These are phyloP conservation scores for Plasmodium sp. DNA, from an alignment of 169 alveolate species.

Conservation along the genomic window DNA sequence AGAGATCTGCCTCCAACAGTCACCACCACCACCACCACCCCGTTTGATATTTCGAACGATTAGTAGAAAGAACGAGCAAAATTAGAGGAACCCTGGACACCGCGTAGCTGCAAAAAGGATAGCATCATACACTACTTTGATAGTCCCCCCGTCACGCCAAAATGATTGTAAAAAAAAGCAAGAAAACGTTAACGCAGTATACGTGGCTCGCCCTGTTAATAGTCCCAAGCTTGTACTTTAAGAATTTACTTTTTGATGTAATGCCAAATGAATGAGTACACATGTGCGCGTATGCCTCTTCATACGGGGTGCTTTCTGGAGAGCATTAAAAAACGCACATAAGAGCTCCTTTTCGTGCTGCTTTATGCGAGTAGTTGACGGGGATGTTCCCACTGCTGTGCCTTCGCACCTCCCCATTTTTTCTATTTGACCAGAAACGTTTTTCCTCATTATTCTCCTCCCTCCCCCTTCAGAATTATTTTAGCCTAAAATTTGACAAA, in stretches of 20 bases:
- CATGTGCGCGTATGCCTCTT: background rate
- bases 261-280: constrained; percentile 19
- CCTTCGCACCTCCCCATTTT: background rate
- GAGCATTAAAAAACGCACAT: background rate
- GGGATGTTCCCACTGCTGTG: background rate
- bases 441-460: background rate
- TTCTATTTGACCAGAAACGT: background rate
- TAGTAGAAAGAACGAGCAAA: background rate
- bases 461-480: constrained; percentile 44
- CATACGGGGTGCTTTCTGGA: background rate
- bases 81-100: background rate
- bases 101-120: background rate
- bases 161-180: constrained; percentile 58
- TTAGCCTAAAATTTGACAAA: constrained; percentile 34
- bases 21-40: background rate
- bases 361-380: background rate
- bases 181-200: constrained; percentile 26
- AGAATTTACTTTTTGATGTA: constrained; percentile 61
- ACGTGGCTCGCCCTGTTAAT: constrained; percentile 44
- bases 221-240: constrained; percentile 44
- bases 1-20: background rate
- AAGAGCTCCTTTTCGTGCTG: background rate
- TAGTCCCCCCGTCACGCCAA: background rate
- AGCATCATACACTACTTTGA: background rate
- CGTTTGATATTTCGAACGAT: background rate